Evolutionary conservation across 768 basidiomycete genomes (phyloP).

Genomic region (Paxillus involutus): DNA sequence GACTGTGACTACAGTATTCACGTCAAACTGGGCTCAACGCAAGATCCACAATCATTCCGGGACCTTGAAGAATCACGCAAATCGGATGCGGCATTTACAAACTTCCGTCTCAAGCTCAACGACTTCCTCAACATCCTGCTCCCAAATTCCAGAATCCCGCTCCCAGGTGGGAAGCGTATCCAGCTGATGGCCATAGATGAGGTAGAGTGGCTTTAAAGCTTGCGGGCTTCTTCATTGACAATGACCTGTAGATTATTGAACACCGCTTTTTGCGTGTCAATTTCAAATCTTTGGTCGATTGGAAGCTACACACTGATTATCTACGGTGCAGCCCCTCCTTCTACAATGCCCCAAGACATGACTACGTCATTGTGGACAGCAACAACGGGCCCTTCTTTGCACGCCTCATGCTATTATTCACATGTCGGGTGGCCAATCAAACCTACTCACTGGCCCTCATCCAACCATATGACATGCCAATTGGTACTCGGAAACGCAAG

Average conservation of each 20-base stretch:
- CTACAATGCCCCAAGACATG: slow-evolving; percentile 25
- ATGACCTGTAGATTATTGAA: slow-evolving; percentile 21
- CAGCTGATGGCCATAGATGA: no score
- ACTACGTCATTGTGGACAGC: slow-evolving; percentile 27
- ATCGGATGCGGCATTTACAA: background rate
- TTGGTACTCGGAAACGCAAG: slow-evolving; percentile 1
- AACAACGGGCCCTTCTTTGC: slow-evolving; percentile 14
- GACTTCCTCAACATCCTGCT: background rate
- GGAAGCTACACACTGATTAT: slow-evolving; percentile 25
- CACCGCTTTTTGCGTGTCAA: slow-evolving; percentile 26
- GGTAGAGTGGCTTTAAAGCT: no score
- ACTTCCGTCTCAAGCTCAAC: slow-evolving; percentile 1
- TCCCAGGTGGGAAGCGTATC: background rate
- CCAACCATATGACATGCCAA: slow-evolving; percentile 16
- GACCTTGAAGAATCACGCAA: background rate
- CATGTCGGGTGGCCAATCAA: slow-evolving; percentile 3
- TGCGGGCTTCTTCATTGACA: background rate
- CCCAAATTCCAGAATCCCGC: background rate
- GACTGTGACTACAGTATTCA: background rate
- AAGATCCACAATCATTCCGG: background rate
- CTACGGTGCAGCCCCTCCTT: slow-evolving; percentile 32
- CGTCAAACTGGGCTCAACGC: background rate
- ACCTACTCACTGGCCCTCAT: slow-evolving; percentile 17
- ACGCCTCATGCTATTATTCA: slow-evolving; percentile 20
- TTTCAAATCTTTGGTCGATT: slow-evolving; percentile 29